Conservation (phyloP, 176 grass and related monocot species). For the Chloris gayana region DNA sequence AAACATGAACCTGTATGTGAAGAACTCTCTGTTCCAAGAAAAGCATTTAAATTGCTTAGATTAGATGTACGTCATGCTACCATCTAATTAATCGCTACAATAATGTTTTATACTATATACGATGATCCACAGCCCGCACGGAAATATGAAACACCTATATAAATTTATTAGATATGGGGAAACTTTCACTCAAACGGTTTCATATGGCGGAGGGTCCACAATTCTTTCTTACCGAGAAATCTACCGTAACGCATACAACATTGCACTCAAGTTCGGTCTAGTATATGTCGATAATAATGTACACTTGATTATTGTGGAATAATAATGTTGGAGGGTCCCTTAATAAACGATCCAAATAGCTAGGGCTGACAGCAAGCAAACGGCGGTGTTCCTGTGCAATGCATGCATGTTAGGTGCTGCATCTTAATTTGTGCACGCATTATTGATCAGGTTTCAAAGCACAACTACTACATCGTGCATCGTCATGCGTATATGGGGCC, state of each 20-base stretch:
- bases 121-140: too few species aligned
- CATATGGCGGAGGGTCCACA: neutral
- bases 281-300: slow-evolving; percentile 4
- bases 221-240: too few species aligned
- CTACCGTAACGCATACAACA: too few species aligned
- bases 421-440: too few species aligned
- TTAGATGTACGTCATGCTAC: neutral
- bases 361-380: slow-evolving; percentile 21
- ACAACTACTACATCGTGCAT: neutral
- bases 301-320: slow-evolving; percentile 25
- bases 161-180: too few species aligned
- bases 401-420: too few species aligned
- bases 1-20: slow-evolving; percentile 1
- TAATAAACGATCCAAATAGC: slow-evolving; percentile 11
- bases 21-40: neutral
- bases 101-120: neutral
- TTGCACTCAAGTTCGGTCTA: neutral
- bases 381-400: too few species aligned
- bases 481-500: neutral
- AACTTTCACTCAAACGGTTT: neutral
- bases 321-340: slow-evolving; percentile 31
- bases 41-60: neutral
- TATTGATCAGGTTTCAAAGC: too few species aligned
- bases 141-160: too few species aligned
- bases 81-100: neutral